Percentiles rank a stretch among this genome's conserved stretches.
Conservation (phyloP, 495 filamentous ascomycete species). For the Lasiosphaeris hirsuta region DNA sequence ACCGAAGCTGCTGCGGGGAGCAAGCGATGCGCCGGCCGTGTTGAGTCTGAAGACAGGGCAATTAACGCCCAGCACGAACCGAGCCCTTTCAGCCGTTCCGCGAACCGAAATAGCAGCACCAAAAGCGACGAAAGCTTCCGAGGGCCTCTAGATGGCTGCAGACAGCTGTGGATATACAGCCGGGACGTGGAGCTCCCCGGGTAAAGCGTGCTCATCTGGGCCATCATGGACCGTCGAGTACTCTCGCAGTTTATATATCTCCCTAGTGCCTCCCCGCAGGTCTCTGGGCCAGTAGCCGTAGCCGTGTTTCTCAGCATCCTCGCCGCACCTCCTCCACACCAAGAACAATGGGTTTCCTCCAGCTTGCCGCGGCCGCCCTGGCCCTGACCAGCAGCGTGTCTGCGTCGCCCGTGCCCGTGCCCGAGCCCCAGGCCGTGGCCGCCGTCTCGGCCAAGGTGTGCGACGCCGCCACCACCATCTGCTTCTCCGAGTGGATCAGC, state of each 20-base stretch:
- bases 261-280: not conserved
- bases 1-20: no score
- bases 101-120: slow-evolving; percentile 16
- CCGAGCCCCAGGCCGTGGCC: slow-evolving; percentile 13
- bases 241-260: slow-evolving; percentile 10
- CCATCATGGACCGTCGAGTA: not conserved
- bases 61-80: not conserved
- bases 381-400: slow-evolving; percentile 19
- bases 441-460: slow-evolving; percentile 25
- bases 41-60: not conserved
- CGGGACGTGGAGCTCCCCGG: slow-evolving; percentile 12
- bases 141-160: not conserved
- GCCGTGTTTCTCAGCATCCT: not conserved
- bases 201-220: slow-evolving; percentile 15
- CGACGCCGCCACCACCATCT: slow-evolving; percentile 31
- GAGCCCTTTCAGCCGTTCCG: slow-evolving; percentile 21
- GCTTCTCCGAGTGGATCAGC: slow-evolving; percentile 36
- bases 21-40: not conserved
- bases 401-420: slow-evolving; percentile 22
- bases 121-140: not conserved
- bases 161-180: slow-evolving; percentile 7
- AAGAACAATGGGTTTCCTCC: slow-evolving; percentile 31
- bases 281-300: not conserved
- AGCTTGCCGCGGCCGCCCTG: slow-evolving; percentile 23
- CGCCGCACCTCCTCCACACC: not conserved